Evolutionary conservation across 2,329 filamentous ascomycete species (phyloP), one percentile per base, ranked within the genome.

Genomic region (Xylaria hypoxylon): DNA sequence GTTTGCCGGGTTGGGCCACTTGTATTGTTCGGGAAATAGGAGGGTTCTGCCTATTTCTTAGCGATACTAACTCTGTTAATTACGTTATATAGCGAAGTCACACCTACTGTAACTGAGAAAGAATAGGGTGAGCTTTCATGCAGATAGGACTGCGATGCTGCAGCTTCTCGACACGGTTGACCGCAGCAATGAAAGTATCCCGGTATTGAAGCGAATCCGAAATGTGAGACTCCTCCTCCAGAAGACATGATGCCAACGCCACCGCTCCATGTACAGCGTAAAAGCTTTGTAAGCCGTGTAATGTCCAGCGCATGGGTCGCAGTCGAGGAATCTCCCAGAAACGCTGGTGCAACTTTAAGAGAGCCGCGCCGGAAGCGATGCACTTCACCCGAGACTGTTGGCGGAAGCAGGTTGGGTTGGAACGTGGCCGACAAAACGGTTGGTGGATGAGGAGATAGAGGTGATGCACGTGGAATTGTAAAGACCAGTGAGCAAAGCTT

Each of bases 371-470:
- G 10, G 64, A 67, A 40, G 35, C 31, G 40, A 67, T 64, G 26
- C 64, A 67, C 28, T 63, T 59, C 22, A 48, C 45, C 8, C 60
- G 38, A 24, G 64, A 67, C 26, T 64, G 60, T 33, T 59, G 64
- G 35, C 64, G 59, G 51, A 67, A 67, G 48, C 64, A 62, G 10
- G 38, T 50, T 19, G 64, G 58, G 24, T 67, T 63, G 22, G 64
- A 52, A 26, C 64, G 64, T 6, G 59, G 55, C 7, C 64, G 59
- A 38, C 64, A 67, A 31, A 67, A 67, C 5, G 64, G 64, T 26
- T 67, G 64, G 17, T 67, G 64, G 11, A 67, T 64, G 24, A 67
- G 55, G 26, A 67, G 64, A 22, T 50, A 55, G 13, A 67, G 64
- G 40, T 67, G 64, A 35, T 67, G 60, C 3, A 47, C 60, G 26